Evolutionary conservation across 2,329 filamentous ascomycete genomes (phyloP), one percentile per base, ranked within the genome.

Genomic region (Sporothrix brasiliensis): DNA sequence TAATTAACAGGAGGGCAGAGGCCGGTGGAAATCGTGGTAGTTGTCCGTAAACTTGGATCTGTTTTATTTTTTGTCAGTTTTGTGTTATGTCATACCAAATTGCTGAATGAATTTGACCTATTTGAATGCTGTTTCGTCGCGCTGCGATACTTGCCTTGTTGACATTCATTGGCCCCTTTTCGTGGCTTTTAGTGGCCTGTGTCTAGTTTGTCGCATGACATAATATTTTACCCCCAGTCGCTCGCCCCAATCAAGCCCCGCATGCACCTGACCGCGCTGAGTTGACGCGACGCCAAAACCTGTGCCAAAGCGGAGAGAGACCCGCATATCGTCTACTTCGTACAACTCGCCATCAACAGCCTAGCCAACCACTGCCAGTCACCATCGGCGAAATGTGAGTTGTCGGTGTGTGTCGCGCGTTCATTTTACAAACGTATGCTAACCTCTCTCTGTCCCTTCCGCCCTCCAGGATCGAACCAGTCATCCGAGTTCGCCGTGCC

Each of bases 401-500:
- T 14, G 11, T 34, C 27, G 3, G 14, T 21, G 13, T 11, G 14
- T 21, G 13, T 11, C 53, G 24, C 19, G 13, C 4, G 53, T 34
- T 34, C 7, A 9, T 34, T 34, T 34, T 5, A 7, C 34, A 9
- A 34, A 9, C 4, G 1, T 34, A 34, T 34, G 6, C 34, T 34
- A 9, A 34, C n/a, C 10, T 24, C 49, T 47, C 49, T 54, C 27
- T 41, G 4, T 30, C 21, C 19, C 2, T 13, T 5, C 19, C 19
- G 21, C 47, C 11, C 13, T 53, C 30, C 21, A 93, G 89, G 91
- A 93, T 94, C 81, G 89, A 93, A 73, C 87, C 92, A 71, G 87
- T 89, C 70, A 87, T 89, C 78, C 91, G 93, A 76, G 84, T 96
- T 58, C 91, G 93, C 74, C 90, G 93, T 75, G 93, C 93, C 72